Base-by-base conservation (phyloP, 2,329 filamentous ascomycete species). In the Talaromyces sp. region DNA sequence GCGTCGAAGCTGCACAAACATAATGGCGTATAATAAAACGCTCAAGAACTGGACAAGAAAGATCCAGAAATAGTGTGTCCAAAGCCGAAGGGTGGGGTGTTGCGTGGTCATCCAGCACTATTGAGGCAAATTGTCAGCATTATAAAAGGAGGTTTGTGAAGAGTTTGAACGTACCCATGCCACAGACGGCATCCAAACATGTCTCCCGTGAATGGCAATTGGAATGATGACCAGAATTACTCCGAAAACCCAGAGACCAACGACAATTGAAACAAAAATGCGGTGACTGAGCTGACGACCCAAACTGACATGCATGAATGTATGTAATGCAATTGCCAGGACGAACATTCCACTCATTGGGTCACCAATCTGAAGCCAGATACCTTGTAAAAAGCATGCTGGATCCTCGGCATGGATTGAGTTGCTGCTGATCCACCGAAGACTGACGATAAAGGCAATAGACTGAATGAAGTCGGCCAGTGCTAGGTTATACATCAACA, bases 1-100 rank as follows among this genome's bases (percentile, higher is more conserved):
- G 16, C 69, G 71, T 22, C 73, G 73, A 2, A 78, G 65, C 48
- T 76, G 71, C 52, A 77, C 53, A 60, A 77, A 78, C 46, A 80
- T 68, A 51, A 77, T 65, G 3, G 69, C 69, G 55, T 80, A 80
- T 27, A 80, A 70, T 17, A 71, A 60, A 32, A 80, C 70, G 14
- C 75, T 77, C 19, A 75, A 73, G 52, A 80, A 79, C 60, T 80
- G 77, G 27, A 76, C 69, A 24, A 77, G 65, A 63, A 80, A 80
- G 49, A 80, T 78, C 78, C 78, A 81, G 39, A 80, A 61, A 59
- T 80, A 80, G 57, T 80, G 78, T 5, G 77, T 68, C 70, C 71
- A 79, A 2, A 81, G 67, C 3, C 77, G 70, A 44, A 77, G 72
- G 14, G 57, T 45, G 42, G 78, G 73, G 60, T 68, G 76, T 10